Base-by-base conservation (phyloP, 305 asterid genomes). In the Fraxinus nigra region DNA sequence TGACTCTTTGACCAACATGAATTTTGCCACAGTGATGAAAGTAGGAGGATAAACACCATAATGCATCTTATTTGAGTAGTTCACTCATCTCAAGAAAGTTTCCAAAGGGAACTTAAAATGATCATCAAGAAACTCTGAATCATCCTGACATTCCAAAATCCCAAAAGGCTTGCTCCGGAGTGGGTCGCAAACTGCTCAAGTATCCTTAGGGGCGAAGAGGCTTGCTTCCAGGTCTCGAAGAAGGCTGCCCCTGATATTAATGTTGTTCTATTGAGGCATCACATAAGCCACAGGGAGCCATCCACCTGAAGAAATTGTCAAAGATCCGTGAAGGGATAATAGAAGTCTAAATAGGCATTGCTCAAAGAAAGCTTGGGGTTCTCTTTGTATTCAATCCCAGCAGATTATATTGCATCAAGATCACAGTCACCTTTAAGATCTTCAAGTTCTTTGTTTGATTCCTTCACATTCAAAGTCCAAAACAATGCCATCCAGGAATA, bases 1-100 rank as follows among this genome's bases (percentile, higher is more conserved):
- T 85, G 61, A 48, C 61, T 87, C 18, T 89, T 91, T 85, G 97
- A 89, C 70, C 89, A 87, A 0, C 91, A 89, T 75, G 93, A 89
- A 67, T 92, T 92, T 86, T 38, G 59, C 37, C 61, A 46, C 5
- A 84, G 85, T 61, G 90, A 88, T 81, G 85, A 75, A 40, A 76
- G 86, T 91, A 79, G 79, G 74, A 81, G 63, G 85, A 83, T 61
- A 89, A 84, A 61, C 32, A 61, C n/a, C 32, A 69, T 16, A 24
- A 48, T 67, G 26, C 24, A n/a, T 54, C 24, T 54, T 86, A 82
- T 74, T 73, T 80, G 78, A 87, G 37, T 14, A 54, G 77, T 76
- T 83, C 87, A 56, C 81, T 89, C 28, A 26, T 83, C 81, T 82
- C 48, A 11, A 81, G 77, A 78, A 83, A 78, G 78, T 63, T 80